Evolutionary conservation across 202 grass and related monocot species (phyloP), one percentile per base, ranked within the genome.

Genomic region (Brachypodium distachyon): DNA sequence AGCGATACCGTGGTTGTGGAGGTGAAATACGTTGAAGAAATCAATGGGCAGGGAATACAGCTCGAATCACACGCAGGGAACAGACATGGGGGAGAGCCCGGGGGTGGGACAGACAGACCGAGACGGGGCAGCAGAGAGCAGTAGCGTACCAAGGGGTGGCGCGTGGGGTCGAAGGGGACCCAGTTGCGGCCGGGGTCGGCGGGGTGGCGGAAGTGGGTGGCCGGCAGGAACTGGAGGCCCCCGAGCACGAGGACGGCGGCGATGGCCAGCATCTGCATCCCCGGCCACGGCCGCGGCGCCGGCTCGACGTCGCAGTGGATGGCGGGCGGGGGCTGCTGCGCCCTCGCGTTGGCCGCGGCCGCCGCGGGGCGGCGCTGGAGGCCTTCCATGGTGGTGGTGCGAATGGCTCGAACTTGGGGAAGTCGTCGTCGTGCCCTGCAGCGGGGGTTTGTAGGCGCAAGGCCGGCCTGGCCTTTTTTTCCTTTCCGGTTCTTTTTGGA

Each of bases 141-240:
- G 46, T 87, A n/a, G n/a, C n/a, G n/a, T n/a, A 91, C 81, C 27
- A 61, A n/a, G 33, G 72, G n/a, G 29, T 34, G 61, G 76, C 66
- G 51, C 32, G 78, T 73, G 67, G 61, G 11, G 57, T 84, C 79
- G 67, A 88, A 21, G 73, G 76, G 82, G 72, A 88, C 86, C 91
- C 91, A 94, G 67, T 36, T 88, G 42, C 91, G 87, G 42, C 16
- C 70, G 27, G 77, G 95, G 56, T 98, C 89, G 58, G 48, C 26
- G 49, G 70, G 88, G 78, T 87, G 26, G 87, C 95, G 84, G 80
- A 94, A 76, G 76, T 98, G 91, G 21, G 91, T 94, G 37, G 91
- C 87, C 21, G 95, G 90, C 4, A 98, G 79, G 69, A 92, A 88
- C 85, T 92, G 89, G 68, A 98, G 79, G 64, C 91, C 89, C 18